Evolutionary conservation across 768 basidiomycete species (phyloP), one percentile per base, ranked within the genome.

Genomic region (Crucibulum laeve): DNA sequence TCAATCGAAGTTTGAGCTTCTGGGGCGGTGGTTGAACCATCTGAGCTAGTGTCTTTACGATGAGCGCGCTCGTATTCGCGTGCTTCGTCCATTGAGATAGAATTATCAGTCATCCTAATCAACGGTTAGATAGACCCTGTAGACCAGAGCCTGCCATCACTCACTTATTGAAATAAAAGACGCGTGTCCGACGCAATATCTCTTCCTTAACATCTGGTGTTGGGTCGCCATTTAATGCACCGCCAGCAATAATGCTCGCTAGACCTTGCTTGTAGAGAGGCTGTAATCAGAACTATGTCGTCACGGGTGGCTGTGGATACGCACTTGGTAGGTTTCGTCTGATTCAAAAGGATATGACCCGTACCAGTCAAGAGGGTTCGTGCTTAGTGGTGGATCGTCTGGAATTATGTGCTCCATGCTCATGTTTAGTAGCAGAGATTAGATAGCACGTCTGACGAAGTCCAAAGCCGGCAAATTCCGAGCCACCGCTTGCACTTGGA

Each of bases 91-190:
- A 70, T 50, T 5, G 68, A 65, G 19, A 78, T 54, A 14, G 66
- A 56, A 43, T 56, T 51, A 47, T 80, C 72, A 4, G 65, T 69
- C 25, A 63, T 57, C 39, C 71, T 74, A 43, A 33, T 34, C 13
- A 25, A 37, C 32, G 15, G 46, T 40, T n/a, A 30, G 34, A 44
- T 14, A 7, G 15, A 40, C 19, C 10, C 14, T 34, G 33, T 4
- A 38, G 5, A 24, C 19, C 30, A 23, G 13, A 3, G 8, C 11
- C 34, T 35, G 14, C 23, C 44, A 51, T 32, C 48, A 78, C 80
- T 65, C 66, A 62, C 66, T 59, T 63, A 45, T 86, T 88, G 61
- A 87, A 89, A 62, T 86, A 89, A 56, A 84, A 89, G 0, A 87
- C 70, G 14, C 76, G 69, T 1, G 78, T 77, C 28, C 71, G 71